A percentile compares a stretch with the other conserved stretches of the same genome.
Conservation (phyloP, 2,329 filamentous ascomycete genomes). For the Exophiala sp. region DNA sequence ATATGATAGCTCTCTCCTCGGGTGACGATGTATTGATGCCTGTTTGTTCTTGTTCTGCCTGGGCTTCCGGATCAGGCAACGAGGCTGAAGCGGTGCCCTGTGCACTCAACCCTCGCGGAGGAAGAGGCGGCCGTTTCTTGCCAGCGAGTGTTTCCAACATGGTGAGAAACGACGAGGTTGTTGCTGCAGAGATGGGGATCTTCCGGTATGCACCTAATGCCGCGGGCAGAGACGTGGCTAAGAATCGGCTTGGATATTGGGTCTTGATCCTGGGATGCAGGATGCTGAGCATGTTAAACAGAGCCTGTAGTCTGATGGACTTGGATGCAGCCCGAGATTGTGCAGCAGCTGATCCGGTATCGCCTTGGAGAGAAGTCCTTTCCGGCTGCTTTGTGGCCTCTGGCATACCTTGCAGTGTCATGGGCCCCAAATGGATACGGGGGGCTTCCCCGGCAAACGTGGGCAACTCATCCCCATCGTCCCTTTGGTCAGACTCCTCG, state of each 20-base stretch:
- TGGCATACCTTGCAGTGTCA: constrained; percentile 28
- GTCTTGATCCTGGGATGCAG: constrained; percentile 58
- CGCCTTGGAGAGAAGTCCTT: neutral
- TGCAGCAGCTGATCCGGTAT: constrained; percentile 24
- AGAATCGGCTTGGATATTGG: constrained; percentile 58
- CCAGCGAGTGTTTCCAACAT: constrained; percentile 54
- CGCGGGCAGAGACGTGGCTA: constrained; percentile 59
- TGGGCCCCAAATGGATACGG: constrained; percentile 27
- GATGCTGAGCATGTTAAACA: constrained; percentile 50
- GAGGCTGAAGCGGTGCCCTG: constrained; percentile 24
- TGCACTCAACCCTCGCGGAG: constrained; percentile 47
- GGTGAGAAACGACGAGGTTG: constrained; percentile 52
- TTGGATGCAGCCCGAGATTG: constrained; percentile 35
- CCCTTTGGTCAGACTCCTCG: constrained; percentile 35
- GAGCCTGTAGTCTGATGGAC: constrained; percentile 43
- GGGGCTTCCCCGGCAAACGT: constrained; percentile 29
- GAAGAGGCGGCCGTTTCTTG: constrained; percentile 53
- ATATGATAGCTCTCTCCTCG: constrained; percentile 49
- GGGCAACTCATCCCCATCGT: constrained; percentile 29
- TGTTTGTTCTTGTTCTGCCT: constrained; percentile 47
- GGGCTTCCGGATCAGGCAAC: constrained; percentile 54
- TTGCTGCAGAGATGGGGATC: constrained; percentile 49
- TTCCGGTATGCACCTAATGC: constrained; percentile 55
- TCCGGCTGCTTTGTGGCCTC: constrained; percentile 1
- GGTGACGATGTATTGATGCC: constrained; percentile 38